Percentiles rank a stretch among this genome's conserved stretches.
These are phyloP conservation scores for Dryadomyces quercivorus DNA, from an alignment of 2,329 filamentous ascomycete genomes.

Conservation along the genomic window DNA sequence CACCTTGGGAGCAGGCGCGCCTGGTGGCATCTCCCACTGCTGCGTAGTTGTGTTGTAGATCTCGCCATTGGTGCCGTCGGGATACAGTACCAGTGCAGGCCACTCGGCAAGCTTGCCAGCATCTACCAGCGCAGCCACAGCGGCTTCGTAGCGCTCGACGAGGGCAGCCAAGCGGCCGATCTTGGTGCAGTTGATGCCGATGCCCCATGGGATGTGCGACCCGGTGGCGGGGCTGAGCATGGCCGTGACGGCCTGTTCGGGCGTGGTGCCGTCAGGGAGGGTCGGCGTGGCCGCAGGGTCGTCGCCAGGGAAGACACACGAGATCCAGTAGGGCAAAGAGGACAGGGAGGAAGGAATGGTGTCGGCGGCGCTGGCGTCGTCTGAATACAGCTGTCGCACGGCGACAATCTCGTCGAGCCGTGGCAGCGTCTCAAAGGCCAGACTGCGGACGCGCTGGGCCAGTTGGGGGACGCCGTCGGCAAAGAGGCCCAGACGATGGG, in stretches of 20 bases:
- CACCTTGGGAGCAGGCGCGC: constrained; percentile 15
- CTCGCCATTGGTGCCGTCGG: constrained; percentile 57
- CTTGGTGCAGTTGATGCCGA: constrained; percentile 60
- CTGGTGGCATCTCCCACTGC: constrained; percentile 39
- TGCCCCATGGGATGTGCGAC: constrained; percentile 36
- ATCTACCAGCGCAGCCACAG: constrained; percentile 25
- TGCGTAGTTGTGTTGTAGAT: constrained; percentile 53
- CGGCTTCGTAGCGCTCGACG: constrained; percentile 41
- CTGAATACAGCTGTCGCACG: constrained; percentile 26
- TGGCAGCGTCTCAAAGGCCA: constrained; percentile 56
- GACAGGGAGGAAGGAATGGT: constrained; percentile 17
- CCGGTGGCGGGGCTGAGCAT: constrained; percentile 17
- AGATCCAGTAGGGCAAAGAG: constrained; percentile 42
- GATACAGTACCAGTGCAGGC: constrained; percentile 51
- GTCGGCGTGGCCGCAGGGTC: constrained; percentile 17
- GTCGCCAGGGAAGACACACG: constrained; percentile 44
- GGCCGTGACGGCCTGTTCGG: constrained; percentile 26
- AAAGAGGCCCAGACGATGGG: constrained; percentile 40
- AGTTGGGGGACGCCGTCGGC: constrained; percentile 22
- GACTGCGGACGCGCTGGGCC: constrained; percentile 31
- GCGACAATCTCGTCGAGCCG: constrained; percentile 49
- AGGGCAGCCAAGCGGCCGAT: constrained; percentile 46
- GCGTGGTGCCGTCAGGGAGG: constrained; percentile 43
- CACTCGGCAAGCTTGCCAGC: constrained; percentile 22
- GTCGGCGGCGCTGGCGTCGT: background rate